phyloP scores from a whole-genome alignment of 2,329 filamentous ascomycete genomes.

The Graphilbum fragrans region DNA sequence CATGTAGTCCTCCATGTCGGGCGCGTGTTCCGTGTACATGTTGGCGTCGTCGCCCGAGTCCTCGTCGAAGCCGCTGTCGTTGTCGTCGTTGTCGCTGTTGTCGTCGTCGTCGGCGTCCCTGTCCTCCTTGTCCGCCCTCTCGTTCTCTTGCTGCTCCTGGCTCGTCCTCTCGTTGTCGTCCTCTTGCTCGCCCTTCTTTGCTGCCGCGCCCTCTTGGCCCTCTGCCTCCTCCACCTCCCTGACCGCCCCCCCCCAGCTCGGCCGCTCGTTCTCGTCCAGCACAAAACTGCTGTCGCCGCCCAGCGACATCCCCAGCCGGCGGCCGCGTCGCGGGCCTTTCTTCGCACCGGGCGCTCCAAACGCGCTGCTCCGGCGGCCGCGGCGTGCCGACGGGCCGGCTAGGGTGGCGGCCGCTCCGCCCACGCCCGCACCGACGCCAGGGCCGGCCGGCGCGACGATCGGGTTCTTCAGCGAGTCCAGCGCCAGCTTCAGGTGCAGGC shows the following conservation, averaged over 20 bases:
- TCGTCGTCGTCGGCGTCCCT: slow-evolving; percentile 24
- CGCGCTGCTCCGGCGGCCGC: not conserved
- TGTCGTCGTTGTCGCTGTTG: slow-evolving; percentile 40
- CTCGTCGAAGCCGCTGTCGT: slow-evolving; percentile 17
- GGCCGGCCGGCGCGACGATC: slow-evolving; percentile 46
- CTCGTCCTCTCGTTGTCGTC: too few relatives aligned
- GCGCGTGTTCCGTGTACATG: slow-evolving; percentile 37
- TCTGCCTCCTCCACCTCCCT: slow-evolving; percentile 14
- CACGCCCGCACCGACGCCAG: slow-evolving; percentile 15
- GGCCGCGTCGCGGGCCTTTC: not conserved
- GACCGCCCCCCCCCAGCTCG: slow-evolving; percentile 17
- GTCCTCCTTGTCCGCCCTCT: slow-evolving; percentile 14
- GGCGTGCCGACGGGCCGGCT: not conserved
- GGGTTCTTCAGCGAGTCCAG: slow-evolving; percentile 83
- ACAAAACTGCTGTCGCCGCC: not conserved
- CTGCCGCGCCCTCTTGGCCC: slow-evolving; percentile 16
- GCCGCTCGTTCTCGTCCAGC: too few relatives aligned
- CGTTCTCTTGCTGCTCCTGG: slow-evolving; percentile 16
- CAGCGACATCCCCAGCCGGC: not conserved
- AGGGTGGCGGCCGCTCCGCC: too few relatives aligned
- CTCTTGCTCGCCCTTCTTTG: too few relatives aligned
- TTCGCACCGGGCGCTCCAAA: too few relatives aligned
- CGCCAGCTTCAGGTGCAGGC: slow-evolving; percentile 78
- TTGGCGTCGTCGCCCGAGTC: slow-evolving; percentile 30
- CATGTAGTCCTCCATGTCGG: slow-evolving; percentile 73